Percentiles rank a stretch among this genome's conserved stretches.
Conservation (phyloP, 257 asterid species). For the Euphrasia confusa region DNA sequence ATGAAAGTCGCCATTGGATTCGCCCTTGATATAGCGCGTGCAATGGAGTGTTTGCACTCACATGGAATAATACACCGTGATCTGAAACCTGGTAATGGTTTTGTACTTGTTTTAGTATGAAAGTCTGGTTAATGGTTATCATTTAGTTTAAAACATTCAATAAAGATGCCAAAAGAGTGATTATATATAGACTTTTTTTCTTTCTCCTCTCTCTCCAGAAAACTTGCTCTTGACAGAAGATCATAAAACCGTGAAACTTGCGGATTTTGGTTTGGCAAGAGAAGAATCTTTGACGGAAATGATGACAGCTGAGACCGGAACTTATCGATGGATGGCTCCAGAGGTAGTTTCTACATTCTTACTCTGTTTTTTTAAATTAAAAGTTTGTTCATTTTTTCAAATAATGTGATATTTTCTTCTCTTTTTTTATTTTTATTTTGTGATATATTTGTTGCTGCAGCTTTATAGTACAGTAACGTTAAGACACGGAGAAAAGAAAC, state of each 20-base stretch:
- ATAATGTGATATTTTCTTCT: background rate
- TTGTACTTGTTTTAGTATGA: constrained; percentile 1
- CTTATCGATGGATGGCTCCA: constrained; percentile 99
- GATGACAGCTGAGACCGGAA: constrained; percentile 99
- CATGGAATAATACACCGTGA: constrained; percentile 88
- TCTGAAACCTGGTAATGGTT: constrained; percentile 63
- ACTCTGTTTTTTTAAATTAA: background rate
- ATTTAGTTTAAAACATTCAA: background rate
- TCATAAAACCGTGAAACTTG: constrained; percentile 72
- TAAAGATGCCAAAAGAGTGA: background rate
- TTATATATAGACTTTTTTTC: background rate
- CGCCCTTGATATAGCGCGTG: constrained; percentile 87
- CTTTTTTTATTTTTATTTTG: too few species aligned
- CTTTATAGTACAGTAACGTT: constrained; percentile 94
- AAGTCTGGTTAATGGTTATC: background rate
- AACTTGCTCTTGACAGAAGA: constrained; percentile 90
- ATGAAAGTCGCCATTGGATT: constrained; percentile 63
- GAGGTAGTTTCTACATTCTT: constrained; percentile 59
- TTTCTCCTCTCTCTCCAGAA: constrained; percentile 39
- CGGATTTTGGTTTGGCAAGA: constrained; percentile 97
- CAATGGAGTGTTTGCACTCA: constrained; percentile 83
- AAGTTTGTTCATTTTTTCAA: background rate
- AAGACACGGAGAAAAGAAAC: constrained; percentile 96
- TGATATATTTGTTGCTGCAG: constrained; percentile 50
- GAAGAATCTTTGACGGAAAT: constrained; percentile 97